Conservation (phyloP, 2,329 filamentous ascomycete species). For the Claviceps sp. region DNA sequence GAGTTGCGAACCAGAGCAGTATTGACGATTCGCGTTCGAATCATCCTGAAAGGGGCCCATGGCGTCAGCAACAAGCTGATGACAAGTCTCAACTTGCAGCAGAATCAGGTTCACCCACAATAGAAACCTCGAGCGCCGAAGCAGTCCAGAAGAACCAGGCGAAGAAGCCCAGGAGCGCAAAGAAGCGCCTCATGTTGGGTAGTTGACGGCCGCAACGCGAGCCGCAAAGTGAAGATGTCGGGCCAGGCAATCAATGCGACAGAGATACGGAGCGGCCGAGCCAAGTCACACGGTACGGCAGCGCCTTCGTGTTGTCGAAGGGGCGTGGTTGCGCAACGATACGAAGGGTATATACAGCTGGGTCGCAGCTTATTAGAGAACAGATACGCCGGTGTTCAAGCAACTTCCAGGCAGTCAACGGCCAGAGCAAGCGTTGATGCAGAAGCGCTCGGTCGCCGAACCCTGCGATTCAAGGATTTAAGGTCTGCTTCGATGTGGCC, state of each 20-base stretch:
- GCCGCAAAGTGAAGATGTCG: not conserved
- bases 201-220: conserved; percentile 3
- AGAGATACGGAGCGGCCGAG: not conserved
- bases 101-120: conserved; percentile 17
- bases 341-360: too few relatives aligned
- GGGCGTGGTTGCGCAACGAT: too few relatives aligned
- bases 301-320: too few relatives aligned
- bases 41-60: conserved; percentile 45
- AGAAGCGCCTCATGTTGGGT: conserved; percentile 40
- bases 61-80: conserved; percentile 11
- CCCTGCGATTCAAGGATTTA: too few relatives aligned
- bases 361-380: too few relatives aligned
- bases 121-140: conserved; percentile 41
- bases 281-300: not conserved
- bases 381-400: too few relatives aligned
- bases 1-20: conserved; percentile 49
- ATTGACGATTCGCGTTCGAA: conserved; percentile 61
- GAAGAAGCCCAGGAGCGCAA: conserved; percentile 33
- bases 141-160: conserved; percentile 40
- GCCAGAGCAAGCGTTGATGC: too few relatives aligned
- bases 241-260: not conserved
- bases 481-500: too few relatives aligned
- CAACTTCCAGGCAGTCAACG: too few relatives aligned
- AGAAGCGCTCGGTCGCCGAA: too few relatives aligned
- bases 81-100: too few relatives aligned